Conservation (phyloP, 129 eudicot genomes). For the Erigeron canadensis region DNA sequence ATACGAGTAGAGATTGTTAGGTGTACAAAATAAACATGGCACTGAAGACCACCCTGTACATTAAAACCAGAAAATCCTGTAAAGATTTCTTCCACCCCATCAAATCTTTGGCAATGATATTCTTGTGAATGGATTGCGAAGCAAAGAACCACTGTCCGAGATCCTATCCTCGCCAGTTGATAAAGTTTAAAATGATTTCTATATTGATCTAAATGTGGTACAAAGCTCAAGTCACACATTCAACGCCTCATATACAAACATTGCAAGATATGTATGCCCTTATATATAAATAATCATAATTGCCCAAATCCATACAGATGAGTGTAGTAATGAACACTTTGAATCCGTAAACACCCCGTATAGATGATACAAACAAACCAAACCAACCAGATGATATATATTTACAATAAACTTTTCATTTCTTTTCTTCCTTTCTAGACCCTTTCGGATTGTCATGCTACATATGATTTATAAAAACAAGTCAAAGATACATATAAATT, state of each 20-base stretch:
- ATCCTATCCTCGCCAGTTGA: no score
- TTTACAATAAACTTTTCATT: slow-evolving; percentile 15
- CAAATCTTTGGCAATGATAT: not conserved
- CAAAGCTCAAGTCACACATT: no score
- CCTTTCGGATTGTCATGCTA: slow-evolving; percentile 3
- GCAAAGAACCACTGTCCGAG: no score
- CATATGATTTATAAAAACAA: slow-evolving; percentile 21
- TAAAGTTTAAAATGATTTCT: no score
- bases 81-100: not conserved
- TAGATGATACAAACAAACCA: not conserved
- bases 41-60: not conserved
- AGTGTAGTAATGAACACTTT: not conserved
- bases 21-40: not conserved
- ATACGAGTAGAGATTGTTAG: not conserved
- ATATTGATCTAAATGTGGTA: no score
- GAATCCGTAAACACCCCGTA: not conserved
- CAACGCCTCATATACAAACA: no score
- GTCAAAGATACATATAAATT: slow-evolving; percentile 5
- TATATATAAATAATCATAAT: no score
- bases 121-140: no score
- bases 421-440: not conserved
- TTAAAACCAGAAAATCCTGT: not conserved
- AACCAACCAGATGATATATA: not conserved
- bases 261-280: no score
- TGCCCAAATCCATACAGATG: not conserved